phyloP scores from a whole-genome alignment of 306 rosid species.

The Quercus suber region DNA sequence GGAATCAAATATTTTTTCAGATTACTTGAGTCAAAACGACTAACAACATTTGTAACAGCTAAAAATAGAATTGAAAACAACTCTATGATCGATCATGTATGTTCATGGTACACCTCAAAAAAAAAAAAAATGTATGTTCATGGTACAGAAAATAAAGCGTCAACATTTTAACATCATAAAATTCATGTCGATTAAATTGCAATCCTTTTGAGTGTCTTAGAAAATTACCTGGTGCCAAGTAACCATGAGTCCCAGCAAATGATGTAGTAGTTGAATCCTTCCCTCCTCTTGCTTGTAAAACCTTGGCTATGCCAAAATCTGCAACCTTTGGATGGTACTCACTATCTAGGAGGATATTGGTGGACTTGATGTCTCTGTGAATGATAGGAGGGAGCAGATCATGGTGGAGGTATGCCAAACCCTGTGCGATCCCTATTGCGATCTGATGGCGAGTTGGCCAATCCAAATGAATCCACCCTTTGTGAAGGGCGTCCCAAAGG shows the following conservation, averaged over 20 bases:
- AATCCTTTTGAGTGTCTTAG: slow-evolving; percentile 1
- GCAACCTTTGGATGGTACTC: slow-evolving; percentile 91
- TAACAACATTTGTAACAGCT: too few species aligned
- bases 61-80: too few species aligned
- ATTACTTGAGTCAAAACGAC: too few species aligned
- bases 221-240: slow-evolving; percentile 84
- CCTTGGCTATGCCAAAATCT: slow-evolving; percentile 96
- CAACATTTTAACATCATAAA: neutral
- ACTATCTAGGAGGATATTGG: slow-evolving; percentile 79
- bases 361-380: slow-evolving; percentile 88
- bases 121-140: neutral
- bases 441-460: slow-evolving; percentile 88
- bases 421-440: slow-evolving; percentile 84
- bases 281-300: slow-evolving; percentile 84
- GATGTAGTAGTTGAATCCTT: slow-evolving; percentile 88
- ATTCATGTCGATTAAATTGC: neutral
- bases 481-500: slow-evolving; percentile 91
- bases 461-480: slow-evolving; percentile 64
- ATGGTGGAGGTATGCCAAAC: slow-evolving; percentile 92
- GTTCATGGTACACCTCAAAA: neutral
- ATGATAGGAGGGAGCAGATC: slow-evolving; percentile 77
- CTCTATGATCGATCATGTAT: too few species aligned
- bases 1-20: too few species aligned
- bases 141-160: neutral
- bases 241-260: slow-evolving; percentile 91